Base-by-base conservation (phyloP, 345 rosid species). In the Lenwebbia sp. region DNA sequence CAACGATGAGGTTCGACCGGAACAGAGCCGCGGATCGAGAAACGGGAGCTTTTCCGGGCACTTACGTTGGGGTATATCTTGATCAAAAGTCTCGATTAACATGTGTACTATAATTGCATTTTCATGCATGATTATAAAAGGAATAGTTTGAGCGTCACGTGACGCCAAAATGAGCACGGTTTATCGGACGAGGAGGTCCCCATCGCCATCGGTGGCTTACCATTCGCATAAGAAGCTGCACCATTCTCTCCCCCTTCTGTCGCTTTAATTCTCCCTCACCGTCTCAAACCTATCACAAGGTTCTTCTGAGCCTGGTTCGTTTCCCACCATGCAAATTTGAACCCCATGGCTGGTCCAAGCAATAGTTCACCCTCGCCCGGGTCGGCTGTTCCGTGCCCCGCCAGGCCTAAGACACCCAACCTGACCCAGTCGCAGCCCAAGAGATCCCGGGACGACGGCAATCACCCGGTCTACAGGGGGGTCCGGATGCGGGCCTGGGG, bases 401-500 rank as follows among this genome's bases (percentile, higher is more conserved):
- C 28, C 55, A 5, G 30, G 51, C 51, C 51, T 49, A 10, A 49
- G 51, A 49, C 51, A 19, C 30, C 84, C n/a, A 6, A 83, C 84
- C 33, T 21, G 54, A n/a, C 85, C 83, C 50, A 6, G 44, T 15
- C 50, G 19, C 9, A 15, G 23, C 51, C 88, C 62, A 86, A 86
- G 50, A 44, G 83, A 17, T 78, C 54, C 40, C 86, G 49, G 85
- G 70, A 30, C 41, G 50, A 78, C 91, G 85, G 86, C 89, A 86
- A 82, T 83, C 91, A 91, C 86, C 94, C 93, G 74, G 94, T 89
- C 41, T 93, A 90, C 87, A 86, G 92, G 22, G 95, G 95, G 54
- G 95, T 93, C 51, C 88, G 95, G 87, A 91, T 90, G 93, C 89
- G 95, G 86, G 54, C 91, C 10, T 93, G 95, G 95, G 95, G 95